Evolutionary conservation across 2,329 filamentous ascomycete species (phyloP), one percentile per base, ranked within the genome.

Genomic region (Fusarium fujikuroi): DNA sequence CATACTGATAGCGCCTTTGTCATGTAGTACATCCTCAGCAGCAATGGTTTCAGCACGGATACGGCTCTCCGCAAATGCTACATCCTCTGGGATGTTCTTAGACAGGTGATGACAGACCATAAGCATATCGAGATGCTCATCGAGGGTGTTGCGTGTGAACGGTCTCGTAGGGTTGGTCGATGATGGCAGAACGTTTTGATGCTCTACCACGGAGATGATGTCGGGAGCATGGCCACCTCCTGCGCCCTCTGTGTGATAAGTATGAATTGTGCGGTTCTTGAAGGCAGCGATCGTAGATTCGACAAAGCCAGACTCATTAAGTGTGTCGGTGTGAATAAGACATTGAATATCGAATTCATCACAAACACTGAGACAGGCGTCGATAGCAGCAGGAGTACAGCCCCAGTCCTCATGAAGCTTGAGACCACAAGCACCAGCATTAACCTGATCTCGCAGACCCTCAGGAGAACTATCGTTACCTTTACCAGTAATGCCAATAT

Each of bases 351-450:
- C 95, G 62, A 94, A 89, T 79, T 97, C 92, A 77, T 98, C 95
- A 81, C 95, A 98, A 47, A 98, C 92, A 2, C 84, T 84, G 16
- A 97, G 87, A 78, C 95, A 98, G 4, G 92, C 88, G 81, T 98
- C 95, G 78, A 98, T 98, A 28, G 94, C 95, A 3, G 94, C 92
- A 0, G 95, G 95, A 2, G 95, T 98, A 28, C 89, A 91, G 60
- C 95, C 95, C 95, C 95, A 98, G 82, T 98, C 95, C 83, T 98
- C 95, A 81, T 98, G 95, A 11, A 98, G 87, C 82, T 98, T 98
- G 68, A 98, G 88, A 12, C 95, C 95, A 76, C 94, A 95, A 2
- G 92, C 95, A 15, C 95, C 95, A 1, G 95, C 95, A 62, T 89
- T 84, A 64, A 93, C 88, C 83, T 97, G 94, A 75, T 98, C 93